Conservation (phyloP, 345 rosid species). For the Eucalyptus viminalis region DNA sequence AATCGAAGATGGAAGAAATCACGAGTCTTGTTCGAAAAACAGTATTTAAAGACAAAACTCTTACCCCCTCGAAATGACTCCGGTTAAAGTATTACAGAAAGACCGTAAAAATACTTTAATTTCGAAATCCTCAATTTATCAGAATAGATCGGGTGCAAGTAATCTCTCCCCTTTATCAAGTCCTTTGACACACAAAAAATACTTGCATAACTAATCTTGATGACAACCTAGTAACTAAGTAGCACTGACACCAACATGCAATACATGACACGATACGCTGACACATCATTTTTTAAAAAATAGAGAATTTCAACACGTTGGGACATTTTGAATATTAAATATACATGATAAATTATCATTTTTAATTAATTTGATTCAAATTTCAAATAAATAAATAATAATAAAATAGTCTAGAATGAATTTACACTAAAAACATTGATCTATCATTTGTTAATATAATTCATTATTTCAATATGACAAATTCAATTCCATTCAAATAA, state of each 20-base stretch:
- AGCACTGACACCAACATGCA: fast-evolving
- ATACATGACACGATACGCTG: fast-evolving
- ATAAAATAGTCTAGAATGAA: no score
- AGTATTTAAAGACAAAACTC: neutral
- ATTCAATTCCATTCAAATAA: no score
- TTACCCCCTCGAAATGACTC: neutral
- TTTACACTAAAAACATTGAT: no score
- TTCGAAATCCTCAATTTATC: neutral
- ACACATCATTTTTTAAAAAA: fast-evolving
- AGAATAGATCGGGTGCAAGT: fast-evolving
- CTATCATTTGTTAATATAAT: no score
- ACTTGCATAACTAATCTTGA: neutral
- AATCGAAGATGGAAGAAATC: neutral
- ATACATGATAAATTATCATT: no score
- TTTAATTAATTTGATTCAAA: no score
- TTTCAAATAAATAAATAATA: no score
- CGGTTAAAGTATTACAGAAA: neutral
- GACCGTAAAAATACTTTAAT: neutral
- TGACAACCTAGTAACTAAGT: neutral
- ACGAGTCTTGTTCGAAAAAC: neutral
- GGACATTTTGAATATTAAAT: fast-evolving
- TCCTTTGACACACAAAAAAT: neutral
- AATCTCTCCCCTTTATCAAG: neutral
- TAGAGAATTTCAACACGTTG: fast-evolving
- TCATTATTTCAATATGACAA: no score